Base-by-base conservation (phyloP, 139 green algal genomes). In the Picochlorum sp. region DNA sequence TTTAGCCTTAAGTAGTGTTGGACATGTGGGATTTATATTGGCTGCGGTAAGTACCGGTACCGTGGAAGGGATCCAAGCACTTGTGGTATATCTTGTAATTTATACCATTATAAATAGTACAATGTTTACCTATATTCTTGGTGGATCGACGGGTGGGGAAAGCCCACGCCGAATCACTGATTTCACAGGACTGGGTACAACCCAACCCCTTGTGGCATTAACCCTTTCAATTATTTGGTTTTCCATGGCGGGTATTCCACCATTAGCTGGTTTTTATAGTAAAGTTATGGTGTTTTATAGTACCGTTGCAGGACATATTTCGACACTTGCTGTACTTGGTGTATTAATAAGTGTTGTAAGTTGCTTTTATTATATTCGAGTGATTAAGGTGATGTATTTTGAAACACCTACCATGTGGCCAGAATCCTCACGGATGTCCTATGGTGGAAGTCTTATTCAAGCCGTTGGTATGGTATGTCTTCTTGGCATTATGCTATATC, bases 381-480 rank as follows among this genome's bases (percentile, higher is more conserved):
- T 84, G 50, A 63, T 84, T 35, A 80, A 81, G 67, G 75, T 84
- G 36, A 83, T 84, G 73, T 81, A 84, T 81, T 84, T 84, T 79
- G 68, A 84, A 65, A 66, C 52, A 10, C 57, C 73, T 61, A 64
- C 66, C 57, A 81, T 59, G 62, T 83, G 76, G 76, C 65, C 66
- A 52, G 68, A 45, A 44, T 75, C 77, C 69, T 60, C 50, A 31
- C 47, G 51, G 47, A 58, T 78, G 55, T 44, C 59, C 45, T 56
- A 65, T 67, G 61, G 66, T 61, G 76, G 59, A 39, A 50, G 57
- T 33, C 20, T 76, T 44, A 40, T 59, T 29, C 55, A 77, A 53
- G 69, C 50, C 35, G 67, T 73, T 52, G 74, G 50, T 33, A 64
- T 76, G 24, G 68, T 79, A 44, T 63, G 76, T 61, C 67, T 83